These are phyloP conservation scores for Dichotomopilus funicola DNA, from an alignment of 2,329 filamentous ascomycete species.

Conservation along the genomic window DNA sequence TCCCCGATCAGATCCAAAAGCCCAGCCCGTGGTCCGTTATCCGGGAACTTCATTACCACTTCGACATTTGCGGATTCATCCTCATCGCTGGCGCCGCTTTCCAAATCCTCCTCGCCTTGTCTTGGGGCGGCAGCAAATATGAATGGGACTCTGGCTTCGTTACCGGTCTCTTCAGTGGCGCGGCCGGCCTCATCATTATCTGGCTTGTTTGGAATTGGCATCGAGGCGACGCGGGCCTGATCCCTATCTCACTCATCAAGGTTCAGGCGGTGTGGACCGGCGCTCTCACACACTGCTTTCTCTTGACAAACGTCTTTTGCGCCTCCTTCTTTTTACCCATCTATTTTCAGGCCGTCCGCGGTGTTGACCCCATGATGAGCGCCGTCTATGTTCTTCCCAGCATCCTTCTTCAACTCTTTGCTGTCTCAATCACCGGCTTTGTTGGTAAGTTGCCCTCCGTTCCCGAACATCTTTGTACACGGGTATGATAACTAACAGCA, in stretches of 20 bases:
- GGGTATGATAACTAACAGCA: background rate
- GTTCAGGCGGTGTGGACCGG: slow-evolving; percentile 22
- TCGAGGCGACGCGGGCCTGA: slow-evolving; percentile 23
- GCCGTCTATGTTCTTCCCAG: slow-evolving; percentile 30
- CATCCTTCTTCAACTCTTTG: slow-evolving; percentile 23
- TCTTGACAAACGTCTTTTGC: slow-evolving; percentile 22
- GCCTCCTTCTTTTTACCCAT: slow-evolving; percentile 30
- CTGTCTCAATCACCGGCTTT: slow-evolving; percentile 20
- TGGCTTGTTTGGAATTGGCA: slow-evolving; percentile 39
- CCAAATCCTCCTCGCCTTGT: slow-evolving; percentile 39
- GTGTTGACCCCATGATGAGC: slow-evolving; percentile 26
- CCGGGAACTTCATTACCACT: slow-evolving; percentile 27
- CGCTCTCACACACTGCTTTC: slow-evolving; percentile 19
- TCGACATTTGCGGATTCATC: slow-evolving; percentile 38
- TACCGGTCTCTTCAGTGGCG: slow-evolving; percentile 37
- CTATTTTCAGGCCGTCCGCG: slow-evolving; percentile 34
- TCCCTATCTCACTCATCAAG: slow-evolving; percentile 25
- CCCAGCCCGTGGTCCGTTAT: slow-evolving; percentile 23
- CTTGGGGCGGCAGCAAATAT: slow-evolving; percentile 36
- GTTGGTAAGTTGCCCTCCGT: slow-evolving; percentile 19
- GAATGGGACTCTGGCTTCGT: slow-evolving; percentile 32
- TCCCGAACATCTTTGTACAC: background rate
- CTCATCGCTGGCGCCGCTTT: slow-evolving; percentile 38
- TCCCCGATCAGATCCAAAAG: slow-evolving; percentile 34
- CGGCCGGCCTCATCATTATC: slow-evolving; percentile 27